Conservation (phyloP, 345 rosid species). For the Arabis hirsuta region DNA sequence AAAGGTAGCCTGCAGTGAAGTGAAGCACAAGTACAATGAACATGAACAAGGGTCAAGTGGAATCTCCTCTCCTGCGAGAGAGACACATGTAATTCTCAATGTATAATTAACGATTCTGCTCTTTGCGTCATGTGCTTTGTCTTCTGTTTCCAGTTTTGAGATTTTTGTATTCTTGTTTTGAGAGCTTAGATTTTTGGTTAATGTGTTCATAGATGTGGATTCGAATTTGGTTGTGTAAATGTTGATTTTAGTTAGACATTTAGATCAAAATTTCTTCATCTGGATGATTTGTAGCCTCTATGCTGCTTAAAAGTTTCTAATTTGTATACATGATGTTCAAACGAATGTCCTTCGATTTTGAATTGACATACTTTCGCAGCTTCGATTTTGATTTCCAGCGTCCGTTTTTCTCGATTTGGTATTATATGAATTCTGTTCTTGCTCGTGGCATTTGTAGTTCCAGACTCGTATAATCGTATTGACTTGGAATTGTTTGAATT, state of each 20-base stretch:
- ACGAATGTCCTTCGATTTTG: neutral
- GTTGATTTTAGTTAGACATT: neutral
- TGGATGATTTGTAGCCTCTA: slow-evolving; percentile 5
- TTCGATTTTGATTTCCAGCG: neutral
- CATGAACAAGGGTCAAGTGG: no score
- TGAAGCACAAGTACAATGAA: neutral
- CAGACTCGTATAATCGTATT: neutral
- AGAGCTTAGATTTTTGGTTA: slow-evolving; percentile 3
- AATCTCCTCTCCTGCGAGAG: no score
- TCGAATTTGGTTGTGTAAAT: neutral
- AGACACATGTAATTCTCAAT: no score
- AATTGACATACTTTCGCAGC: slow-evolving; percentile 35
- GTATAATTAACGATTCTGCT: neutral
- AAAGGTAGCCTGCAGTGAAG: no score
- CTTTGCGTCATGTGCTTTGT: slow-evolving; percentile 20
- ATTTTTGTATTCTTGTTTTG: neutral
- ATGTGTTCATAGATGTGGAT: slow-evolving; percentile 7
- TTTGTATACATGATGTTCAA: neutral
- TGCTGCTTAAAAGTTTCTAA: slow-evolving; percentile 3
- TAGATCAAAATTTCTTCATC: slow-evolving; percentile 1
- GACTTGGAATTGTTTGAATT: neutral
- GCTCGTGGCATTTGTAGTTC: neutral
- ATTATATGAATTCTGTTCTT: slow-evolving; percentile 22
- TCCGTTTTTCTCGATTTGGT: slow-evolving; percentile 56
- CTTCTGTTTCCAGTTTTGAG: neutral